Percentiles rank a stretch among this genome's conserved stretches.
These are phyloP conservation scores for Syzygium aqueum DNA, from an alignment of 345 rosid species.

Conservation along the genomic window DNA sequence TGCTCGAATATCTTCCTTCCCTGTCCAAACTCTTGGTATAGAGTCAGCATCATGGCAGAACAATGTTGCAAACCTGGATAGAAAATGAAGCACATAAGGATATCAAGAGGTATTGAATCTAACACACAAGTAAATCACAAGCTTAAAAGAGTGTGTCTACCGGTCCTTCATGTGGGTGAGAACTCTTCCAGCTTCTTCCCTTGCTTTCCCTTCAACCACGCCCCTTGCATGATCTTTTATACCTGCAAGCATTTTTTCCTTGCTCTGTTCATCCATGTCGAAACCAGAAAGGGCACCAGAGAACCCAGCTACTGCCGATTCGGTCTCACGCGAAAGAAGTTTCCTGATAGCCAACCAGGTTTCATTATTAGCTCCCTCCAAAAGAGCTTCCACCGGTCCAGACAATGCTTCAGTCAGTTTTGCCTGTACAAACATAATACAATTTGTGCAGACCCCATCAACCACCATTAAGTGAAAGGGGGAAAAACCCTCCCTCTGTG, in stretches of 20 bases:
- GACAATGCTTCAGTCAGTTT: conserved; percentile 65
- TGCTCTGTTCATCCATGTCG: conserved; percentile 58
- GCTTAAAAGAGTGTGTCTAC: conserved; percentile 21
- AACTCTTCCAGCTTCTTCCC: conserved; percentile 87
- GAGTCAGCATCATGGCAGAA: conserved; percentile 96
- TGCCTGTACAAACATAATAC: conserved; percentile 33
- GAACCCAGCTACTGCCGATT: conserved; percentile 59
- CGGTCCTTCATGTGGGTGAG: conserved; percentile 91
- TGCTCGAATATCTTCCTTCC: conserved; percentile 94
- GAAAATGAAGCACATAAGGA: neutral
- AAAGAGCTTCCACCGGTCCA: conserved; percentile 87
- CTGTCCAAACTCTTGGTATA: conserved; percentile 98
- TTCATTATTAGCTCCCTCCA: conserved; percentile 74
- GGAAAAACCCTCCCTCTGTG: neutral
- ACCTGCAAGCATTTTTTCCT: conserved; percentile 49
- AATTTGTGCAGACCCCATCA: neutral
- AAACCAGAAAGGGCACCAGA: conserved; percentile 68
- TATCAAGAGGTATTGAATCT: neutral
- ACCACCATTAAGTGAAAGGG: neutral
- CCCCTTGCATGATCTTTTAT: conserved; percentile 57
- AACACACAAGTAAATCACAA: neutral
- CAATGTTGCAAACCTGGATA: conserved; percentile 70
- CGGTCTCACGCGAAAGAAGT: conserved; percentile 56
- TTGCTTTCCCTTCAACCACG: conserved; percentile 80
- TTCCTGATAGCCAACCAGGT: conserved; percentile 92